Conservation (phyloP, 106 monocot genomes). For the Dendrobium officinale region DNA sequence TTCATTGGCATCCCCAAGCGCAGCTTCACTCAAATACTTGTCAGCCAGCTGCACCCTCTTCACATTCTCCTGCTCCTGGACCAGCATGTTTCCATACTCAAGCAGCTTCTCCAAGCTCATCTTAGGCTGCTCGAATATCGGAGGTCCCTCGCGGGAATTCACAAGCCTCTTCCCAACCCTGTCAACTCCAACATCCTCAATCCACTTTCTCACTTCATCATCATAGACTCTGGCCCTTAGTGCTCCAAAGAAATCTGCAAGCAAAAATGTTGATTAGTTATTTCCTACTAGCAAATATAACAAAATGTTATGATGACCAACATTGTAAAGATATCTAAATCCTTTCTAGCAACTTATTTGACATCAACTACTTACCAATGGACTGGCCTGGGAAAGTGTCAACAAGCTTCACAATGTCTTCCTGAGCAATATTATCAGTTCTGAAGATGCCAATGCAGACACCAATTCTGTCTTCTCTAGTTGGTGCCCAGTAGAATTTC, state of each 20-base stretch:
- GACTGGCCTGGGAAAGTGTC: constrained; percentile 95
- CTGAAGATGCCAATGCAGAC: constrained; percentile 70
- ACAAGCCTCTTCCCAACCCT: constrained; percentile 63
- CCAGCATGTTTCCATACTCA: constrained; percentile 91
- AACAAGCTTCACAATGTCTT: constrained; percentile 69
- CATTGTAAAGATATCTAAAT: too few species aligned
- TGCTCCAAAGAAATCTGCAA: constrained; percentile 91
- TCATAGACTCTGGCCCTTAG: constrained; percentile 90
- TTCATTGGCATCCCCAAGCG: constrained; percentile 82
- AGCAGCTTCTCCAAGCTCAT: constrained; percentile 86
- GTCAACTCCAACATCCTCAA: constrained; percentile 50
- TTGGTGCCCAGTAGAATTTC: constrained; percentile 99
- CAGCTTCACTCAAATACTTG: constrained; percentile 83
- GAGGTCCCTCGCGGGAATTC: constrained; percentile 77
- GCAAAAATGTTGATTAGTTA: neutral
- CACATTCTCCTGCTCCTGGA: constrained; percentile 95
- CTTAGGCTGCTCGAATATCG: constrained; percentile 73
- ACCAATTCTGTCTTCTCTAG: constrained; percentile 31
- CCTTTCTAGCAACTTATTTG: too few species aligned
- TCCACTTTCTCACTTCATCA: constrained; percentile 94
- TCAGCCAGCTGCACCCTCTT: constrained; percentile 98
- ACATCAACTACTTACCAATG: constrained; percentile 49
- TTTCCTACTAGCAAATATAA: too few species aligned
- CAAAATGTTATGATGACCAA: too few species aligned
- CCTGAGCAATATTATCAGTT: constrained; percentile 58